Conservation (phyloP, 2,329 filamentous ascomycete species). For the Colletotrichum lindemuthianum region DNA sequence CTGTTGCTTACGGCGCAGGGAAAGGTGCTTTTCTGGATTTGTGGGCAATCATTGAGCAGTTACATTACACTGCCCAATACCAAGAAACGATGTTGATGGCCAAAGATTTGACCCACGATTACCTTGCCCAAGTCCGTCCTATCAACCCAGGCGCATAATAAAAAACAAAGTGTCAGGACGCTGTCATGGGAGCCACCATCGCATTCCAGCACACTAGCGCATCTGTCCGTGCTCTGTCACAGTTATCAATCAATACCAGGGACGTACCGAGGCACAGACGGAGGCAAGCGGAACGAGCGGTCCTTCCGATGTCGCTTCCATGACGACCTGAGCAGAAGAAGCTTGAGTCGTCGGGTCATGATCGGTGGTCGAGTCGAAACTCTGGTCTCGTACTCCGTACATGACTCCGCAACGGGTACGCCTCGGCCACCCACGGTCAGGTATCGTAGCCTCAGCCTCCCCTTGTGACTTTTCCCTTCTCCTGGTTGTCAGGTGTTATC, state of each 20-base stretch:
- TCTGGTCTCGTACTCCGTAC: too few relatives aligned
- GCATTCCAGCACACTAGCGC: constrained; percentile 4
- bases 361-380: too few relatives aligned
- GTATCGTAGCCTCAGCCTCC: too few relatives aligned
- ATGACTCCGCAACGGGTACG: too few relatives aligned
- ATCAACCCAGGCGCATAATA: too few relatives aligned
- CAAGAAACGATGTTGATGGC: constrained; percentile 2
- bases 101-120: not conserved
- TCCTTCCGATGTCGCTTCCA: too few relatives aligned
- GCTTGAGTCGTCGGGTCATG: too few relatives aligned
- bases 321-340: too few relatives aligned
- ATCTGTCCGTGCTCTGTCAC: constrained; percentile 14
- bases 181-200: too few relatives aligned
- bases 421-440: too few relatives aligned
- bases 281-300: not conserved
- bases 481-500: too few relatives aligned
- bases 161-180: not conserved
- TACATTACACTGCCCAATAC: not conserved
- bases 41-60: not conserved
- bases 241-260: constrained; percentile 28
- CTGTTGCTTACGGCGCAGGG: not conserved
- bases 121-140: not conserved
- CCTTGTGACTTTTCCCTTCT: too few relatives aligned
- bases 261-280: not conserved
- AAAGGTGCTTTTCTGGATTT: not conserved